Evolutionary conservation across 148 eudicot species (phyloP), one percentile per base, ranked within the genome.

Genomic region (Cornus florida): DNA sequence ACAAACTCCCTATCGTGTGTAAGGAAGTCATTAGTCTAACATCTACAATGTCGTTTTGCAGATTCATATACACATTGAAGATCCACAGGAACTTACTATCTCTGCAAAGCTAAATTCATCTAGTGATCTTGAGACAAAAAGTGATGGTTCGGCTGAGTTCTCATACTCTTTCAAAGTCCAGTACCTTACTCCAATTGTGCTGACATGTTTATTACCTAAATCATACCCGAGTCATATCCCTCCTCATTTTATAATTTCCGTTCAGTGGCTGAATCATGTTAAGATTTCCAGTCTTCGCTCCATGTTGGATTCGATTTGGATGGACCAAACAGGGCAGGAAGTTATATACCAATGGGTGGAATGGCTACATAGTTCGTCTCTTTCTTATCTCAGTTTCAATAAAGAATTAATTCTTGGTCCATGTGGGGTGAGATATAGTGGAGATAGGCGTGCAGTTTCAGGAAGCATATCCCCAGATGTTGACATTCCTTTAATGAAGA

Each of bases 181-280:
- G 57, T 85, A 92, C 87, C 85, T 96, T 62, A 89, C 92, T 11
- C 99, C 99, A 78, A 88, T 96, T 79, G 74, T 90, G 17, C 80
- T 96, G 87, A 89, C 97, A 59, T 92, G 93, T 82, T 75, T 93
- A 79, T 86, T 96, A 78, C 99, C 98, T 41, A 90, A 78, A 83
- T 93, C 98, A 46, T 96, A 96, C 81, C 99, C 99, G 8, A 96
- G 93, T 83, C 90, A 89, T 57, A 77, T 62, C 75, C 87, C 95
- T 72, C 99, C 99, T 67, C 78, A 78, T 69, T 96, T 93, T 80
- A 92, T 90, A 38, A 87, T 93, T 75, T 93, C 92, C 64, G 97
- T 88, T 73, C 92, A 90, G 85, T 96, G 99, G 99, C 83, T 96
- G 81, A 81, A 85, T 81, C 84, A 90, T 77, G 79, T 81, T 62